Conservation (phyloP, 2,329 filamentous ascomycete genomes). For the Pseudogymnoascus sp. region DNA sequence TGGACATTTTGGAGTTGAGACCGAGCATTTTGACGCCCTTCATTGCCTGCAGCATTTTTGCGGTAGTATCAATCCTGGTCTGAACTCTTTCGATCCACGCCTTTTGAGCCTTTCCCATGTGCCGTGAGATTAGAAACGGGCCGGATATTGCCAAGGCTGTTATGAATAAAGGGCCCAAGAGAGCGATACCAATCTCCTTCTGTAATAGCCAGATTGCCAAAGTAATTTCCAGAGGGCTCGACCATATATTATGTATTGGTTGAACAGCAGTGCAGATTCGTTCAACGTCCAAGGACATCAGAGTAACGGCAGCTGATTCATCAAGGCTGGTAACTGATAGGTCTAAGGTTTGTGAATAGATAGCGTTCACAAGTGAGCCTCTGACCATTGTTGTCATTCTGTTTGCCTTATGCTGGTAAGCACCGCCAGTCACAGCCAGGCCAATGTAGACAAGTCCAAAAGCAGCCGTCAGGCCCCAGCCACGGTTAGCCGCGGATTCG, state of each 20-base stretch:
- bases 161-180: background rate
- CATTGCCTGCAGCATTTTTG: slow-evolving; percentile 29
- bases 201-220: background rate
- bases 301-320: slow-evolving; percentile 26
- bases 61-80: slow-evolving; percentile 19
- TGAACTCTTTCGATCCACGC: slow-evolving; percentile 22
- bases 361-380: slow-evolving; percentile 23
- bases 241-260: background rate
- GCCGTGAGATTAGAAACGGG: slow-evolving; percentile 7
- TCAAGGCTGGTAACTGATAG: slow-evolving; percentile 24
- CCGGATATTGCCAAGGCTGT: slow-evolving; percentile 14
- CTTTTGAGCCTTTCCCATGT: slow-evolving; percentile 14
- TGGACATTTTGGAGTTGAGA: slow-evolving; percentile 31
- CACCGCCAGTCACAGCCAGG: slow-evolving; percentile 20
- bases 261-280: slow-evolving; percentile 31
- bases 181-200: background rate
- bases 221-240: background rate
- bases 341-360: slow-evolving; percentile 28
- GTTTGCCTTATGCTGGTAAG: slow-evolving; percentile 25
- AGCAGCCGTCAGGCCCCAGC: slow-evolving; percentile 22
- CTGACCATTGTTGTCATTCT: slow-evolving; percentile 23
- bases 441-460: slow-evolving; percentile 21
- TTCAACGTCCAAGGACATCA: slow-evolving; percentile 28
- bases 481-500: slow-evolving; percentile 15
- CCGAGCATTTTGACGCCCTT: slow-evolving; percentile 32